Conservation (phyloP, 2,329 filamentous ascomycete species). For the Tympanopsis confertula region DNA sequence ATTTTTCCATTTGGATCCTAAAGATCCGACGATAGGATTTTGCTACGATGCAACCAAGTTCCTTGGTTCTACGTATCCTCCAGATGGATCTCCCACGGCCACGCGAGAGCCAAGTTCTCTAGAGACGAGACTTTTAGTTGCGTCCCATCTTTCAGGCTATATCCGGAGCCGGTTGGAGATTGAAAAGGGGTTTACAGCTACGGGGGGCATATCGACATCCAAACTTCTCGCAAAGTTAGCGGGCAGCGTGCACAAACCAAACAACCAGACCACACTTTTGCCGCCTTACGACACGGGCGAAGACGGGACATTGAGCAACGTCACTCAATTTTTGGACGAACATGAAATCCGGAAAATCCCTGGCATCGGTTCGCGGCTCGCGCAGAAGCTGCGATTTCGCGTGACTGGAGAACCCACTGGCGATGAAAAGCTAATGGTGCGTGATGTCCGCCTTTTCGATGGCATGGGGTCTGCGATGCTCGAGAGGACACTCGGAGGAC, state of each 20-base stretch:
- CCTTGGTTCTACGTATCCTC: conserved; percentile 43
- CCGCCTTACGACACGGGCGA: conserved; percentile 39
- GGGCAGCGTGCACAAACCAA: conserved; percentile 75
- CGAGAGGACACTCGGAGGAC: conserved; percentile 57
- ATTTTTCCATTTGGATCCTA: conserved; percentile 67
- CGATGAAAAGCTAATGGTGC: conserved; percentile 44
- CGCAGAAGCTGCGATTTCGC: conserved; percentile 52
- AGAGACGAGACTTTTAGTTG: conserved; percentile 51
- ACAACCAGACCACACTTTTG: conserved; percentile 73
- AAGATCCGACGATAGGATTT: conserved; percentile 73
- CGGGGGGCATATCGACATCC: conserved; percentile 76
- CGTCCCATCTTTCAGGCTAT: conserved; percentile 69
- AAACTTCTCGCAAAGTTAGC: conserved; percentile 79
- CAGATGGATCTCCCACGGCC: conserved; percentile 5
- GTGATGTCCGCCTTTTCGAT: conserved; percentile 50
- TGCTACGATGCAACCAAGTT: conserved; percentile 59
- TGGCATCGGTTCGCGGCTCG: conserved; percentile 73
- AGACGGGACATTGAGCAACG: conserved; percentile 25
- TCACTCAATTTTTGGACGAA: conserved; percentile 59
- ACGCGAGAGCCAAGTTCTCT: conserved; percentile 3
- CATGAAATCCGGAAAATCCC: conserved; percentile 73
- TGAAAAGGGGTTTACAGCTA: conserved; percentile 73
- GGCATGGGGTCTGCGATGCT: conserved; percentile 52
- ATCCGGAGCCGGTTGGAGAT: conserved; percentile 63
- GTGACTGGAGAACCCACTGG: conserved; percentile 27